Percentiles rank a stretch among this genome's conserved stretches.
Conservation (phyloP, 805 yeast genomes). For the Wickerhamomyces hampshirensis region DNA sequence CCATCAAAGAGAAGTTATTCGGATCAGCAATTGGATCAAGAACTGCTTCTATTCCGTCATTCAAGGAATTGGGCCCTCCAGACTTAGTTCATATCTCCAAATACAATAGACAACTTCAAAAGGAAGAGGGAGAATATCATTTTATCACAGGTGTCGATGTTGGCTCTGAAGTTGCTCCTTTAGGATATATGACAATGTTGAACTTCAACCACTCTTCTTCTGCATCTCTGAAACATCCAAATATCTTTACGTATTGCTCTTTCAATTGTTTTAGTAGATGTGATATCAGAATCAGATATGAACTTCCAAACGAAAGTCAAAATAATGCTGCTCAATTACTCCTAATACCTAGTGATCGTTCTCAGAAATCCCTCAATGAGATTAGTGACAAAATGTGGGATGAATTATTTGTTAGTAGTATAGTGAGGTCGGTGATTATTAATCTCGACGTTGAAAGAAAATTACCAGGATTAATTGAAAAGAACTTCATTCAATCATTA, state of each 20-base stretch:
- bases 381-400: constrained; percentile 44
- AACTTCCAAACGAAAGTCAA: constrained; percentile 42
- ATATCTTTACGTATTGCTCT: constrained; percentile 49
- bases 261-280: constrained; percentile 66
- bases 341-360: constrained; percentile 31
- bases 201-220: constrained; percentile 19
- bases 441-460: constrained; percentile 51
- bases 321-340: constrained; percentile 28
- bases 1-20: constrained; percentile 41
- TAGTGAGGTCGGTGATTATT: constrained; percentile 50
- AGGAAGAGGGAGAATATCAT: constrained; percentile 49
- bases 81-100: constrained; percentile 56
- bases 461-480: constrained; percentile 54
- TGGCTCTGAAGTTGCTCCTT: constrained; percentile 40
- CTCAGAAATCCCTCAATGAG: constrained; percentile 29
- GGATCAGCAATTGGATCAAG: constrained; percentile 53
- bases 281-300: constrained; percentile 66
- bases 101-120: constrained; percentile 20
- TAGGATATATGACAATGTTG: constrained; percentile 40
- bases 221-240: constrained; percentile 22
- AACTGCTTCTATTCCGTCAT: constrained; percentile 35
- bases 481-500: constrained; percentile 29
- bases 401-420: constrained; percentile 53
- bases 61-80: constrained; percentile 63
- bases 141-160: constrained; percentile 43